Evolutionary conservation across 768 basidiomycete species (phyloP).

Genomic region (Scleroderma citrinum): DNA sequence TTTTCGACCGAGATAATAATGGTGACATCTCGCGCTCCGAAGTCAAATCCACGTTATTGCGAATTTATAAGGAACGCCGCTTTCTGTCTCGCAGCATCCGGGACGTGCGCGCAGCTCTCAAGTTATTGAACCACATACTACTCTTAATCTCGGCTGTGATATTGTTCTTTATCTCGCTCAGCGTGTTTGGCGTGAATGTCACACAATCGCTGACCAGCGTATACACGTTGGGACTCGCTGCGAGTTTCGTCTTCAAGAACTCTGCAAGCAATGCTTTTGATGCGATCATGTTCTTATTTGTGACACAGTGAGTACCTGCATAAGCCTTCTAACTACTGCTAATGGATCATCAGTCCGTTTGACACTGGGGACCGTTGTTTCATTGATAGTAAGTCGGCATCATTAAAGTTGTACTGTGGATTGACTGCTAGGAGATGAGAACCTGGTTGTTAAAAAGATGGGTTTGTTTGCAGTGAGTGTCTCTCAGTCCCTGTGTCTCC

Average conservation of each 20-base stretch:
- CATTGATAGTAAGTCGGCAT: conserved; percentile 45
- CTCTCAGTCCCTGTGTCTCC: neutral
- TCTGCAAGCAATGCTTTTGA: conserved; percentile 70
- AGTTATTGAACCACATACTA: conserved; percentile 57
- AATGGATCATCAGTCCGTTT: conserved; percentile 47
- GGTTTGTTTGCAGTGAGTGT: conserved; percentile 62
- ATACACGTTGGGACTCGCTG: conserved; percentile 66
- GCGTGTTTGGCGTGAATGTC: conserved; percentile 64
- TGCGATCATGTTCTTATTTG: conserved; percentile 77
- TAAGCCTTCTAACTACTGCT: neutral
- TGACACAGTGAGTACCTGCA: conserved; percentile 60
- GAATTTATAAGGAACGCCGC: conserved; percentile 73
- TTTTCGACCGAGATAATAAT: conserved; percentile 73
- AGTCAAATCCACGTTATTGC: conserved; percentile 61
- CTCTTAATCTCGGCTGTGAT: conserved; percentile 57
- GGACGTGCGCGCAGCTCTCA: conserved; percentile 64
- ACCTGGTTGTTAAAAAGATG: conserved; percentile 74
- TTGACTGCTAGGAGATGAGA: conserved; percentile 43
- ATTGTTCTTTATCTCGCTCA: conserved; percentile 68
- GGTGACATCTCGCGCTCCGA: conserved; percentile 74
- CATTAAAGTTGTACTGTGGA: neutral
- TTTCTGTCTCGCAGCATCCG: conserved; percentile 72
- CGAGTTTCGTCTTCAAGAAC: conserved; percentile 77
- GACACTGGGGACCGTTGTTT: conserved; percentile 82
- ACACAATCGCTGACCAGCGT: conserved; percentile 63